A percentile compares a stretch with the other conserved stretches of the same genome.
Evolutionary conservation across 2,329 filamentous ascomycete genomes (phyloP).

Genomic region (Immersiporthe knoxdaviesiana): DNA sequence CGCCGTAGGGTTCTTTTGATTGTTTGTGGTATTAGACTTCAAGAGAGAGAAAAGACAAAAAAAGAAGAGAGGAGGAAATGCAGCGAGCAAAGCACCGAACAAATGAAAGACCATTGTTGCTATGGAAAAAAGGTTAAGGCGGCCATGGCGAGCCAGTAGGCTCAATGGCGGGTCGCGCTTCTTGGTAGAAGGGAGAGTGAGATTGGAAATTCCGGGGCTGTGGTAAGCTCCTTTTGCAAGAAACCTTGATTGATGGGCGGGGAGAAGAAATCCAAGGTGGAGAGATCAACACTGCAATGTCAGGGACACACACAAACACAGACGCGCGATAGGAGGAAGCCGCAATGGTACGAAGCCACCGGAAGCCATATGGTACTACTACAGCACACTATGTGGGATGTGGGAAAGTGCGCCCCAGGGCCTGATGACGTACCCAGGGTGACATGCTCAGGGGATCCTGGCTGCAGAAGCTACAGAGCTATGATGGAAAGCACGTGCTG

Average conservation of each 20-base stretch:
- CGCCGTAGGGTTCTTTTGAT: too few relatives aligned
- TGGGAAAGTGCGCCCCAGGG: background rate
- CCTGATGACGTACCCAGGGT: background rate
- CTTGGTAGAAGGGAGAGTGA: background rate
- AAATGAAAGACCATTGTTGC: background rate
- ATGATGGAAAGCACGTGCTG: background rate
- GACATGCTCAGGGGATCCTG: background rate
- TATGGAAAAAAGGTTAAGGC: background rate
- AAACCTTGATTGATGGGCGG: background rate
- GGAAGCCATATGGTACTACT: background rate
- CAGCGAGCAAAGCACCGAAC: conserved; percentile 12
- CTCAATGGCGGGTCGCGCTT: background rate
- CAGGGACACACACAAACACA: background rate
- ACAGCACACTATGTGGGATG: background rate
- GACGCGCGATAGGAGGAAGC: background rate
- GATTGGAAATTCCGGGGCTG: conserved; percentile 1
- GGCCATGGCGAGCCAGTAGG: background rate
- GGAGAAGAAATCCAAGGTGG: background rate
- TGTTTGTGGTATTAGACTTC: background rate
- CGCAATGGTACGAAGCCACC: background rate
- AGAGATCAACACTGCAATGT: background rate
- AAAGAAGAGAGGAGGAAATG: too few relatives aligned
- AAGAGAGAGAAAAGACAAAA: background rate
- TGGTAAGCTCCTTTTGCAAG: background rate
- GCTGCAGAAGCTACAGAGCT: background rate